Conservation (phyloP, 2,329 filamentous ascomycete genomes). For the Trichoderma hamatum region DNA sequence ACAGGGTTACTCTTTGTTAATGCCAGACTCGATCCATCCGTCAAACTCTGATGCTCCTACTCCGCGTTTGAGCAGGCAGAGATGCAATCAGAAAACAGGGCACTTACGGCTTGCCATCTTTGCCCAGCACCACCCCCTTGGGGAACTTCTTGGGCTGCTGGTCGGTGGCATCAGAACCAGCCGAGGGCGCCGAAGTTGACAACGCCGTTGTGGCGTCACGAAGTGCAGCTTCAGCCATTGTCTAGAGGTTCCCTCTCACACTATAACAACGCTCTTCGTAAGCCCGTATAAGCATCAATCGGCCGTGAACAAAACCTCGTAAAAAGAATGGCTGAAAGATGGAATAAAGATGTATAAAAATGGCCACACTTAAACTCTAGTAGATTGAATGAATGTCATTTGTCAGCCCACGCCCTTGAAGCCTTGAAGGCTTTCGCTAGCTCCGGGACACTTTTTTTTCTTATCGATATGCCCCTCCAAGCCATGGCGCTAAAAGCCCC, state of each 20-base stretch:
- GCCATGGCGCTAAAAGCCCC: neutral
- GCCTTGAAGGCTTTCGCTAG: neutral
- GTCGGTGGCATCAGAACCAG: constrained; percentile 31
- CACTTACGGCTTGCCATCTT: constrained; percentile 82
- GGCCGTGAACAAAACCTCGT: neutral
- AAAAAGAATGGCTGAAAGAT: neutral
- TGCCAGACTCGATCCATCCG: neutral
- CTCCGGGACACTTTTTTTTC: neutral
- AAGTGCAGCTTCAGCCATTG: constrained; percentile 45
- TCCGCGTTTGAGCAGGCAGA: neutral
- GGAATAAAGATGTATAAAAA: neutral
- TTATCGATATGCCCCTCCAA: constrained; percentile 30
- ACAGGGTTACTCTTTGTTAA: constrained; percentile 4
- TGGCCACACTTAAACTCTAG: neutral
- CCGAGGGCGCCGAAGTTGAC: constrained; percentile 27
- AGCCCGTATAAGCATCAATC: neutral
- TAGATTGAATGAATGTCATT: constrained; percentile 8
- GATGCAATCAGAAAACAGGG: neutral
- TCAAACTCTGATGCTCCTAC: neutral
- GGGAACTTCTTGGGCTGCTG: constrained; percentile 59
- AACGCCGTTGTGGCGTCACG: constrained; percentile 32
- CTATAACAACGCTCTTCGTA: neutral
- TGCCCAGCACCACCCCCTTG: constrained; percentile 74
- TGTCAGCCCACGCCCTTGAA: constrained; percentile 19
- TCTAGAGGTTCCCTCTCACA: neutral